phyloP scores from a whole-genome alignment of 176 grass and related monocot genomes.

The Typha latifolia region DNA sequence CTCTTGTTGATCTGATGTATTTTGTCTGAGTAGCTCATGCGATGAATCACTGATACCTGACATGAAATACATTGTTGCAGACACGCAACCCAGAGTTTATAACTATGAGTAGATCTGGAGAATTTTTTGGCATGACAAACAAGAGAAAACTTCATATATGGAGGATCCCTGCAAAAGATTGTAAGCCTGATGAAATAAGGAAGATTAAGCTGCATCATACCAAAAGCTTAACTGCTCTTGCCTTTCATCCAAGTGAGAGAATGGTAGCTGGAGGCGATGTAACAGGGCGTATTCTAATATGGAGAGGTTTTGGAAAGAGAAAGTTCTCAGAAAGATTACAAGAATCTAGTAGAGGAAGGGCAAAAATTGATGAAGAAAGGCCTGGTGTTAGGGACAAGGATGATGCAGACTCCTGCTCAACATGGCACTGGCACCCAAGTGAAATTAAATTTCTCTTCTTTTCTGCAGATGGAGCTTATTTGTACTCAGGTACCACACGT shows the following conservation, averaged over 20 bases:
- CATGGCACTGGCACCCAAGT: slow-evolving; percentile 85
- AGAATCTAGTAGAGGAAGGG: slow-evolving; percentile 17
- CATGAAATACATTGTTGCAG: slow-evolving; percentile 27
- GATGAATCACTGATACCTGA: too few species aligned
- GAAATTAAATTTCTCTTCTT: slow-evolving; percentile 67
- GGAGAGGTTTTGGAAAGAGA: slow-evolving; percentile 63
- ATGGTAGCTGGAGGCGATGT: slow-evolving; percentile 72
- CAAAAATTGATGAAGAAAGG: slow-evolving; percentile 39
- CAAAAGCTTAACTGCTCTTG: slow-evolving; percentile 43
- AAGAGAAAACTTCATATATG: slow-evolving; percentile 61
- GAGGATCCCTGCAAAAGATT: slow-evolving; percentile 50
- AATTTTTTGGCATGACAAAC: slow-evolving; percentile 66
- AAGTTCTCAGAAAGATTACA: slow-evolving; percentile 32
- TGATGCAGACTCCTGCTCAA: slow-evolving; percentile 68
- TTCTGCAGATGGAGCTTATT: slow-evolving; percentile 71
- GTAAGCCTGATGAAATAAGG: slow-evolving; percentile 46
- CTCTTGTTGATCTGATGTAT: too few species aligned
- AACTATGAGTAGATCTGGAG: slow-evolving; percentile 42
- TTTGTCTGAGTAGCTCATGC: too few species aligned
- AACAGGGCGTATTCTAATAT: slow-evolving; percentile 70
- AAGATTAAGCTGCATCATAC: slow-evolving; percentile 82
- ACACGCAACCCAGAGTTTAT: slow-evolving; percentile 52
- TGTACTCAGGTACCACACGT: slow-evolving; percentile 60
- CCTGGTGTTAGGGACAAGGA: slow-evolving; percentile 57
- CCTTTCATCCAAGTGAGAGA: slow-evolving; percentile 74